Evolutionary conservation across 345 rosid genomes (phyloP).

Genomic region (Pistacia integerrima): DNA sequence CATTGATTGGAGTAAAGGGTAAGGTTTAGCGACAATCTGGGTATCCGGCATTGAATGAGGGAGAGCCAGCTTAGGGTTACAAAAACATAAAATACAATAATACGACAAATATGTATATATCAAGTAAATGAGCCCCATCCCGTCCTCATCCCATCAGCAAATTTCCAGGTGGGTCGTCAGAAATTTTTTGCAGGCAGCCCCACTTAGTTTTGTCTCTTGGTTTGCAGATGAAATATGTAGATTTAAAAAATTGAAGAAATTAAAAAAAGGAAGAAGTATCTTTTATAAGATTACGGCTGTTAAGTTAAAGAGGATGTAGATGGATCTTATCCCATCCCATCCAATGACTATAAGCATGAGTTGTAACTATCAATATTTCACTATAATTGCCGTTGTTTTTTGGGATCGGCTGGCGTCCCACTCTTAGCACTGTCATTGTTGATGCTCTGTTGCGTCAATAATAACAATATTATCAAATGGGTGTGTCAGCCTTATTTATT

Average conservation of each 20-base stretch:
- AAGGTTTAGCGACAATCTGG: constrained; percentile 14
- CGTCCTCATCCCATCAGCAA: constrained; percentile 15
- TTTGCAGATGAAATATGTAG: no score
- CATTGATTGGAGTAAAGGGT: not conserved
- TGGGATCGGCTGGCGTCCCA: constrained; percentile 50
- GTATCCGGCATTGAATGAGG: constrained; percentile 32
- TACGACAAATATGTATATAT: no score
- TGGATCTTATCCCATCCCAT: constrained; percentile 6
- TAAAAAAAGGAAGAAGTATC: no score
- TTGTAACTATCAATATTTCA: constrained; percentile 32
- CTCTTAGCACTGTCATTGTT: constrained; percentile 31
- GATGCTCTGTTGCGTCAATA: constrained; percentile 16
- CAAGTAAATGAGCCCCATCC: constrained; percentile 19
- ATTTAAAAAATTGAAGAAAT: no score
- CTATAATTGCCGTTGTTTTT: constrained; percentile 33
- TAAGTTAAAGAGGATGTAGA: constrained; percentile 6
- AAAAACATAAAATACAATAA: no score
- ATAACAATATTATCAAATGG: no score
- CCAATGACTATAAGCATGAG: constrained; percentile 2
- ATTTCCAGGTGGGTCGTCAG: no score
- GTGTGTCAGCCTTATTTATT: constrained; percentile 9
- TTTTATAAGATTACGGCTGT: constrained; percentile 16
- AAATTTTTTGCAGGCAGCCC: not conserved
- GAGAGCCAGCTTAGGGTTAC: constrained; percentile 14
- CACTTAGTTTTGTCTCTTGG: not conserved